A percentile compares a stretch with the other conserved stretches of the same genome.
Conservation (phyloP, 2,329 filamentous ascomycete genomes). For the Penicillium sp. region DNA sequence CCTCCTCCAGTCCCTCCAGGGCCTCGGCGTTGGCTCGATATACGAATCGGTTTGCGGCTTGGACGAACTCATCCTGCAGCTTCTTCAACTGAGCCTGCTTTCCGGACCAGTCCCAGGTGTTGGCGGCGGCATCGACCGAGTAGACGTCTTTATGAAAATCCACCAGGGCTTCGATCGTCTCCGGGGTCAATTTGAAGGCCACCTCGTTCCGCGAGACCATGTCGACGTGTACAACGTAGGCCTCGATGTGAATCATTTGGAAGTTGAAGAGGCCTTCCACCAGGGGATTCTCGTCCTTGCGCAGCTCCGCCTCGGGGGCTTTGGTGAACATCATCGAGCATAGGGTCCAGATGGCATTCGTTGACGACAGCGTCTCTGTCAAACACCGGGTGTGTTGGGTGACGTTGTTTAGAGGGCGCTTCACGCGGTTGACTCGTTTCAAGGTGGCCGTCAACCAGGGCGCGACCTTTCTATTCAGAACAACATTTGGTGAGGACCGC, state of each 20-base stretch:
- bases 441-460: slow-evolving; percentile 95
- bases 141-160: slow-evolving; percentile 96
- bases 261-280: slow-evolving; percentile 88
- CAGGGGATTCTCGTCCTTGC: slow-evolving; percentile 73
- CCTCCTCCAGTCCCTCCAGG: slow-evolving; percentile 92
- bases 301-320: slow-evolving; percentile 76
- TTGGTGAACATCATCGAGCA: slow-evolving; percentile 90
- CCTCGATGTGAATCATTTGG: slow-evolving; percentile 87
- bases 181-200: slow-evolving; percentile 91
- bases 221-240: slow-evolving; percentile 97
- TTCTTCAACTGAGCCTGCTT: slow-evolving; percentile 97
- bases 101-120: slow-evolving; percentile 90
- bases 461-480: slow-evolving; percentile 85
- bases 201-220: slow-evolving; percentile 98
- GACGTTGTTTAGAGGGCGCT: slow-evolving; percentile 94
- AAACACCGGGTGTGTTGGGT: slow-evolving; percentile 93
- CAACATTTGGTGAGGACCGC: slow-evolving; percentile 87
- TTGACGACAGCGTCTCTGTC: slow-evolving; percentile 84
- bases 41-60: slow-evolving; percentile 95
- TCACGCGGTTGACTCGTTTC: slow-evolving; percentile 94
- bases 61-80: slow-evolving; percentile 91
- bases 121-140: slow-evolving; percentile 81
- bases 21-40: slow-evolving; percentile 84
- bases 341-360: slow-evolving; percentile 90
- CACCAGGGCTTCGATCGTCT: slow-evolving; percentile 87